These are phyloP conservation scores for Arthrobotrys musiformis DNA, from an alignment of 2,329 filamentous ascomycete species.

Conservation along the genomic window DNA sequence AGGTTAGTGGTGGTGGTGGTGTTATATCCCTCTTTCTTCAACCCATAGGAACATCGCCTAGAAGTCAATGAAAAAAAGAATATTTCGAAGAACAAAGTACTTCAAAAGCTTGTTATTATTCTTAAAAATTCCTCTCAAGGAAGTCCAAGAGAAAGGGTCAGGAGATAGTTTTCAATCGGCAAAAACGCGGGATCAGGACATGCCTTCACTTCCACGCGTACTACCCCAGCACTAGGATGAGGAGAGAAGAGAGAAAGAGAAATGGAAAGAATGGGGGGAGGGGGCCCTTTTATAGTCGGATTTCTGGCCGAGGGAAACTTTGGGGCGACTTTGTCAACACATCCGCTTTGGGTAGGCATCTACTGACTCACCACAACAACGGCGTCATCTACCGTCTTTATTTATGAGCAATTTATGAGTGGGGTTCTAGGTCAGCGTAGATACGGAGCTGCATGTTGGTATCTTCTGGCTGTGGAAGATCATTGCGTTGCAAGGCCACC, in stretches of 20 bases:
- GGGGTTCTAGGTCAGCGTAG: neutral
- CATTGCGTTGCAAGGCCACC: too few species aligned
- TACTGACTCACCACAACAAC: slow-evolving; percentile 1
- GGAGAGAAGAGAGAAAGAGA: slow-evolving; percentile 1
- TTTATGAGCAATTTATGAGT: neutral
- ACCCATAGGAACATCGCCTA: slow-evolving; percentile 25
- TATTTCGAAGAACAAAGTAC: neutral
- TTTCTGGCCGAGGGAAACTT: slow-evolving; percentile 18
- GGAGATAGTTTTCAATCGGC: slow-evolving; percentile 42
- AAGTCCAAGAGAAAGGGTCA: slow-evolving; percentile 12
- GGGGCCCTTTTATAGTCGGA: slow-evolving; percentile 25
- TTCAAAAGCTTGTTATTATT: neutral
- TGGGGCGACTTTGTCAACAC: neutral
- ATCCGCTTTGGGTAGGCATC: neutral
- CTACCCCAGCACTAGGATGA: slow-evolving; percentile 34
- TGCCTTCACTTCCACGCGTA: slow-evolving; percentile 45
- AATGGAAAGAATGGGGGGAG: neutral
- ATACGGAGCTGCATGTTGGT: neutral
- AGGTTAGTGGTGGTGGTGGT: too few species aligned
- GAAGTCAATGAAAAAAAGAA: slow-evolving; percentile 37
- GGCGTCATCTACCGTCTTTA: neutral
- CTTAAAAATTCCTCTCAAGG: slow-evolving; percentile 30
- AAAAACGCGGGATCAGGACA: slow-evolving; percentile 45
- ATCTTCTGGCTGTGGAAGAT: neutral
- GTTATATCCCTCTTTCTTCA: slow-evolving; percentile 38